Evolutionary conservation across 164 flowering plant species (phyloP), one percentile per base, ranked within the genome.

Genomic region (Vitis riparia): DNA sequence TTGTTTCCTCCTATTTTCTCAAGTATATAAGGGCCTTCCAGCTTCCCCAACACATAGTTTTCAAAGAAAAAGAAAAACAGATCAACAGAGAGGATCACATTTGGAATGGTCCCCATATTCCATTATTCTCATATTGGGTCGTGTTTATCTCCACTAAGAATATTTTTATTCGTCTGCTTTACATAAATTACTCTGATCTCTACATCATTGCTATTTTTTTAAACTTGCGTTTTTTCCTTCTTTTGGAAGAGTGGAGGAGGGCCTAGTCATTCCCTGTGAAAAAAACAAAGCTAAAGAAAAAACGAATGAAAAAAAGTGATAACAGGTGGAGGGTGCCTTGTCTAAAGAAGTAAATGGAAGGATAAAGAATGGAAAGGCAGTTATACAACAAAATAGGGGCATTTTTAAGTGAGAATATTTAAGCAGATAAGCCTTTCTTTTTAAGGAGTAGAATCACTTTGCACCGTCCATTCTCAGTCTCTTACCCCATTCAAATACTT

Each of bases 121-220:
- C 37, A 59, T 68, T 71, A 74, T 78, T 75, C 76, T 59, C 23
- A 27, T n/a, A 15, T 68, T 72, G 44, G 68, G 63, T 59, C 73
- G 52, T 72, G 65, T 67, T 75, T 69, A 74, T 78, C 76, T 67
- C 52, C 66, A 71, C 75, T 63, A 68, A 68, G 77, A 68, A 70
- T 57, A 65, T 27, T 70, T 71, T 73, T 29, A 66, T 48, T 62
- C 52, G 17, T 27, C 12, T 76, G 27, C 70, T 68, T 71, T 60
- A 29, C 65, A 47, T 65, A 49, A 73, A 73, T 66, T 19, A 17
- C 59, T n/a, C 19, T 57, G 19, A 1, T 57, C 9, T 37, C 44
- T 37, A 37, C 44, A 37, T 37, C 44, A 37, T 37, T 37, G 7
- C 44, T 37, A 3, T 37, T 3, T 37, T 37, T 37, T 37, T 5